phyloP scores from a whole-genome alignment of 306 rosid genomes.

The Gillenia trifoliata region DNA sequence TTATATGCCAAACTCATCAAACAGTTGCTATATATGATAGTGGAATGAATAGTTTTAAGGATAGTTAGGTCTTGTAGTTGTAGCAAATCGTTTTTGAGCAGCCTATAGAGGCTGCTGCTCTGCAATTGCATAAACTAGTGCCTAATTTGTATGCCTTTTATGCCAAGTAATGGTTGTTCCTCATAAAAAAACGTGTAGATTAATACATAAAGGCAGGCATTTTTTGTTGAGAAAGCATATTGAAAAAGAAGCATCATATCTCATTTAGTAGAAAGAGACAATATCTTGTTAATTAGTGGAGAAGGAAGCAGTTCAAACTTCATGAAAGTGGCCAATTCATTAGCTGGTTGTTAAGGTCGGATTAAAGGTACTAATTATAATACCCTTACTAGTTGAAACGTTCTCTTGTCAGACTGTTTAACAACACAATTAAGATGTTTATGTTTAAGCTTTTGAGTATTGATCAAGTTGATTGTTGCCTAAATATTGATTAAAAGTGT shows the following conservation, averaged over 20 bases:
- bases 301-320: background rate
- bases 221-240: background rate
- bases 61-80: constrained; percentile 5
- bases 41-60: background rate
- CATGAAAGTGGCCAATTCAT: background rate
- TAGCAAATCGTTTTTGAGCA: background rate
- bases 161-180: background rate
- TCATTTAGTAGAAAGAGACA: background rate
- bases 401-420: too few species aligned
- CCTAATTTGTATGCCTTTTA: background rate
- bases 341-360: background rate
- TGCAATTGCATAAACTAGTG: background rate
- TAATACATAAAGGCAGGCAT: background rate
- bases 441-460: too few species aligned
- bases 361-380: background rate
- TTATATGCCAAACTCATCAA: constrained; percentile 1
- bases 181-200: too few species aligned
- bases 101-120: background rate
- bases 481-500: too few species aligned
- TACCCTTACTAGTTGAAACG: too few species aligned
- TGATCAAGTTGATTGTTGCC: background rate
- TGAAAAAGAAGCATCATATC: background rate
- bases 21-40: background rate
- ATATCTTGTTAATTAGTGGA: background rate
- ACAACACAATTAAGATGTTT: background rate